Conservation (phyloP, 2,329 filamentous ascomycete species). For the Lasiodiplodia sp. region DNA sequence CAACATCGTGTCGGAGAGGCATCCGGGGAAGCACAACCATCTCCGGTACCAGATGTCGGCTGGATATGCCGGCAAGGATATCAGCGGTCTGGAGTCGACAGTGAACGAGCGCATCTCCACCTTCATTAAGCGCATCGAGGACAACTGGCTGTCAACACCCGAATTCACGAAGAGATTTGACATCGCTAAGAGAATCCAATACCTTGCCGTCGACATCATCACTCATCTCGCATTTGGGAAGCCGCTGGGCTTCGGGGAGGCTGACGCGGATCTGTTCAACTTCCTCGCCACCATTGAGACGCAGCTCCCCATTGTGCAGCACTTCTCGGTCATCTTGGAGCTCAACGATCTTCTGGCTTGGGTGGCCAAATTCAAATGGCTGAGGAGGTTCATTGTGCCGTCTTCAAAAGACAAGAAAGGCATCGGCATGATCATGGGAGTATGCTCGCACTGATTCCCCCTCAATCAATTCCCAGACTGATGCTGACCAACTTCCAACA, state of each 20-base stretch:
- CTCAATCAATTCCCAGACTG: too few relatives aligned
- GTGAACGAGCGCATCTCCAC: constrained; percentile 41
- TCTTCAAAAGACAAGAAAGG: constrained; percentile 21
- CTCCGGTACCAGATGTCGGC: constrained; percentile 47
- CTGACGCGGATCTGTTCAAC: constrained; percentile 55
- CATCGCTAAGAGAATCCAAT: constrained; percentile 45
- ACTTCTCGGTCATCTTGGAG: constrained; percentile 14
- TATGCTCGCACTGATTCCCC: neutral
- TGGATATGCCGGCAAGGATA: constrained; percentile 51
- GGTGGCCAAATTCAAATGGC: neutral
- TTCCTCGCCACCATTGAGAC: constrained; percentile 49
- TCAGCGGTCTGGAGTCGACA: constrained; percentile 44
- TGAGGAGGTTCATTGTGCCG: neutral
- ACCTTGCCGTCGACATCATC: constrained; percentile 53
- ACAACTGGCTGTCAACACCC: constrained; percentile 37
- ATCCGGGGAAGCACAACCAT: constrained; percentile 47
- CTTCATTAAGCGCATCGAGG: constrained; percentile 4
- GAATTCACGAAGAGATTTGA: constrained; percentile 43
- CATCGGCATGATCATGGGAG: constrained; percentile 34
- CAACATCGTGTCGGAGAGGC: constrained; percentile 49
- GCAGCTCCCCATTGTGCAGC: constrained; percentile 6
- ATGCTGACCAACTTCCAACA: neutral
- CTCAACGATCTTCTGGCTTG: neutral
- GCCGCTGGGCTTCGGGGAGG: constrained; percentile 57
- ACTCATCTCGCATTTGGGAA: constrained; percentile 51